Evolutionary conservation across 1,284 basidiomycete genomes (phyloP).

Genomic region (Marasmius sp.): DNA sequence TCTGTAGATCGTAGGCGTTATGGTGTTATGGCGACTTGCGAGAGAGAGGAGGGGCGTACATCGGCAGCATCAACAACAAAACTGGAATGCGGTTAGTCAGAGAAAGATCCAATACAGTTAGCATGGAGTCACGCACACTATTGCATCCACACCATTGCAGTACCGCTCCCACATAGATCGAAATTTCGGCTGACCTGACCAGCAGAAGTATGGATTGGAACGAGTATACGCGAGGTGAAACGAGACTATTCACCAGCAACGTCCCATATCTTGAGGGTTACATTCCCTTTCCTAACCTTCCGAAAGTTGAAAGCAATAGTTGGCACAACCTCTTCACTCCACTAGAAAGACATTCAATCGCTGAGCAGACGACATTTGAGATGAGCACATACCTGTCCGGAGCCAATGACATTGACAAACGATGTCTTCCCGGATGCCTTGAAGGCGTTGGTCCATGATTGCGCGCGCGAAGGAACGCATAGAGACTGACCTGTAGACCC

Average conservation of each 20-base stretch:
- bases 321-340: slow-evolving; percentile 92
- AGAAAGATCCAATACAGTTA: slow-evolving; percentile 3
- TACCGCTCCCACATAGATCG: slow-evolving; percentile 95
- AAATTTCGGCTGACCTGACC: slow-evolving; percentile 87
- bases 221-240: slow-evolving; percentile 15
- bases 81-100: slow-evolving; percentile 39
- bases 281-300: slow-evolving; percentile 84
- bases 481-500: slow-evolving; percentile 75
- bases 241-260: slow-evolving; percentile 63
- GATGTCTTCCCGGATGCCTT: slow-evolving; percentile 94
- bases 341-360: slow-evolving; percentile 39
- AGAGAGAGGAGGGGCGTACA: slow-evolving; percentile 44
- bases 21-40: neutral
- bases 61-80: slow-evolving; percentile 91
- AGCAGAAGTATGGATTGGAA: slow-evolving; percentile 3
- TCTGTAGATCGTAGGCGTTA: slow-evolving; percentile 38
- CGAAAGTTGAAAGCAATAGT: slow-evolving; percentile 92
- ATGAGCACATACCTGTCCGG: slow-evolving; percentile 63
- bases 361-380: neutral
- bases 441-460: slow-evolving; percentile 12
- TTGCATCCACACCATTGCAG: slow-evolving; percentile 91
- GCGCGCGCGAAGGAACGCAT: slow-evolving; percentile 16
- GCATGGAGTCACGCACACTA: slow-evolving; percentile 66
- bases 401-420: slow-evolving; percentile 88
- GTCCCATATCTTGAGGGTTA: slow-evolving; percentile 94